phyloP scores from a whole-genome alignment of 2,329 filamentous ascomycete species.

The Aspergillus texensis region DNA sequence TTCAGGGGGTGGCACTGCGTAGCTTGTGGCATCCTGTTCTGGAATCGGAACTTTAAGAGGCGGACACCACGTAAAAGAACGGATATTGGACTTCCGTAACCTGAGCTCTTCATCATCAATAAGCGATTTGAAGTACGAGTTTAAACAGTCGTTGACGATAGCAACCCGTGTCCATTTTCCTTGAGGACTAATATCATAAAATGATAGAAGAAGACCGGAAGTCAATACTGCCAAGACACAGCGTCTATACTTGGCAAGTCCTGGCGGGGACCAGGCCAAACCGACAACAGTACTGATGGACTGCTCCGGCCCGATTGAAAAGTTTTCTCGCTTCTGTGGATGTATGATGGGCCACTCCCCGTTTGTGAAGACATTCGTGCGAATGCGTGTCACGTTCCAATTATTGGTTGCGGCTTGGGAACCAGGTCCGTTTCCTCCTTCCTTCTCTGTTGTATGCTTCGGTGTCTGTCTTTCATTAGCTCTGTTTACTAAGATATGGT shows the following conservation, averaged over 20 bases:
- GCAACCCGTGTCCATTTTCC: conserved; percentile 55
- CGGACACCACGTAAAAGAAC: conserved; percentile 47
- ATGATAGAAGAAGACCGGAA: conserved; percentile 57
- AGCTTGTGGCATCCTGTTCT: not conserved
- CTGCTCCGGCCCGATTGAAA: conserved; percentile 62
- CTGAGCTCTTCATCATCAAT: conserved; percentile 24
- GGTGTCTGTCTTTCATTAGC: conserved; percentile 30
- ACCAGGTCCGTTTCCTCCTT: conserved; percentile 24
- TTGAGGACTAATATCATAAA: conserved; percentile 56
- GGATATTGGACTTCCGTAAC: conserved; percentile 37
- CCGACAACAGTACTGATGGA: conserved; percentile 54
- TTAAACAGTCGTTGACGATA: conserved; percentile 56
- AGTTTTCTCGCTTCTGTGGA: conserved; percentile 50
- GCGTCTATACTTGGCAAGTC: conserved; percentile 56
- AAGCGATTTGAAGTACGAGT: conserved; percentile 39
- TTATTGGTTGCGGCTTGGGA: conserved; percentile 25
- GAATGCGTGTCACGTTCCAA: conserved; percentile 48
- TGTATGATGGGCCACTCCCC: conserved; percentile 53
- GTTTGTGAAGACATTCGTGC: conserved; percentile 55
- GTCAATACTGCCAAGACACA: conserved; percentile 60
- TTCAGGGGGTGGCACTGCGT: conserved; percentile 18
- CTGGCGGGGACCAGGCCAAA: conserved; percentile 60
- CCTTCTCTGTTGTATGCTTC: conserved; percentile 20
- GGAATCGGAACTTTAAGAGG: conserved; percentile 27
- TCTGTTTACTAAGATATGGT: conserved; percentile 9